phyloP scores from a whole-genome alignment of 768 basidiomycete genomes.

The Cystobasidiopsis lactophilus region DNA sequence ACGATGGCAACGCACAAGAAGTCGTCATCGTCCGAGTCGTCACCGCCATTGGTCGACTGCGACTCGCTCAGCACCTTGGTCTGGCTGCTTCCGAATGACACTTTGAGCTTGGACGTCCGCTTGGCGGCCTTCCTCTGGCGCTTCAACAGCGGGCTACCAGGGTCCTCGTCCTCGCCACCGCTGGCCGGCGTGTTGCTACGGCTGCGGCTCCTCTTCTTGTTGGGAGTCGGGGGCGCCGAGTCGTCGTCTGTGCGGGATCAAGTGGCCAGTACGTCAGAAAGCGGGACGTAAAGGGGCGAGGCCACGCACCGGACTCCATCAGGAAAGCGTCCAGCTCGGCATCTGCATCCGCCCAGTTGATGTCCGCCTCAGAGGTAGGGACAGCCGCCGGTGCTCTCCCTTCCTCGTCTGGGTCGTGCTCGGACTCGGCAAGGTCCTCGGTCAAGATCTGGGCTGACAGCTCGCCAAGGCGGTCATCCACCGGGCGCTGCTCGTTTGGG shows the following conservation, averaged over 20 bases:
- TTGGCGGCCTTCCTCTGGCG: not conserved
- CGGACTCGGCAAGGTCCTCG: conserved; percentile 21
- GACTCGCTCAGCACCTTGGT: too few relatives aligned
- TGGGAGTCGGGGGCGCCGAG: not conserved
- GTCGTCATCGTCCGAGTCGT: too few relatives aligned
- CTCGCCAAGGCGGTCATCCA: conserved; percentile 33
- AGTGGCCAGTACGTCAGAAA: not conserved
- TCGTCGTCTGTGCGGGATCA: not conserved
- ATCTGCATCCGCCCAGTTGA: conserved; percentile 65
- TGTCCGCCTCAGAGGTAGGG: conserved; percentile 29
- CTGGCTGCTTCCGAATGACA: not conserved
- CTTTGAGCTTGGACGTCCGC: not conserved
- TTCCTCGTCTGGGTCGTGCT: conserved; percentile 10
- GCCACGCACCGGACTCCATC: conserved; percentile 21
- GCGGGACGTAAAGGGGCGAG: too few relatives aligned
- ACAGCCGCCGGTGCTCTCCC: conserved; percentile 24
- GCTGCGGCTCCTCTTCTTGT: not conserved
- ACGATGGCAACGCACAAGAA: too few relatives aligned
- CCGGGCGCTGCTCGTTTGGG: not conserved
- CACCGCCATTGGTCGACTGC: too few relatives aligned
- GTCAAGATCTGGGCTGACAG: not conserved
- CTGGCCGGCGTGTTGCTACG: not conserved
- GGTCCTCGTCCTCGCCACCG: not conserved
- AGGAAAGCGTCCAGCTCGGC: conserved; percentile 71
- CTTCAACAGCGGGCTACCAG: not conserved